Evolutionary conservation across 1,284 basidiomycete genomes (phyloP).

Genomic region (Apiotrichum montevideense): DNA sequence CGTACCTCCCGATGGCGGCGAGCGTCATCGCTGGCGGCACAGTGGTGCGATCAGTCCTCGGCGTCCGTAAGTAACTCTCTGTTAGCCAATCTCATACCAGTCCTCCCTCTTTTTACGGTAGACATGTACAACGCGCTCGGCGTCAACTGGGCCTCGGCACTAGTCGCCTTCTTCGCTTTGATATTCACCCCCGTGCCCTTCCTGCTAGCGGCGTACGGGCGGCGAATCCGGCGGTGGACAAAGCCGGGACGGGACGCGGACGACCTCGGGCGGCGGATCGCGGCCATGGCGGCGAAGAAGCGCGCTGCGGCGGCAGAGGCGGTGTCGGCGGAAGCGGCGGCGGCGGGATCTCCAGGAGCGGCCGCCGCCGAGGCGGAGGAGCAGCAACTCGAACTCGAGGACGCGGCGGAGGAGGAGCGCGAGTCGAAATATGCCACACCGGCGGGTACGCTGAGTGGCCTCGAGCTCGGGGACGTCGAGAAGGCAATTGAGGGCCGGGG

Average conservation of each 20-base stretch:
- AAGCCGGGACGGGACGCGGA: constrained; percentile 21
- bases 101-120: constrained; percentile 56
- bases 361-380: background rate
- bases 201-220: constrained; percentile 14
- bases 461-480: background rate
- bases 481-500: no score
- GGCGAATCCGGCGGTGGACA: constrained; percentile 18
- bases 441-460: background rate
- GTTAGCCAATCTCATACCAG: background rate
- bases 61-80: constrained; percentile 33
- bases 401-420: background rate
- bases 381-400: background rate
- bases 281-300: background rate
- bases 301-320: background rate
- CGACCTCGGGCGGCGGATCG: constrained; percentile 7
- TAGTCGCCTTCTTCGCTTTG: constrained; percentile 58
- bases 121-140: constrained; percentile 56
- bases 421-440: background rate
- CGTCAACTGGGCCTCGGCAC: constrained; percentile 53
- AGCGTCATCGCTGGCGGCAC: constrained; percentile 63
- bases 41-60: constrained; percentile 60
- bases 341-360: background rate
- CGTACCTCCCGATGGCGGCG: constrained; percentile 51
- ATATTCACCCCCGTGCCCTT: constrained; percentile 56
- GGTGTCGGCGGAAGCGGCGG: background rate